These are phyloP conservation scores for Ilex paraguariensis DNA, from an alignment of 305 asterid genomes.

Conservation along the genomic window DNA sequence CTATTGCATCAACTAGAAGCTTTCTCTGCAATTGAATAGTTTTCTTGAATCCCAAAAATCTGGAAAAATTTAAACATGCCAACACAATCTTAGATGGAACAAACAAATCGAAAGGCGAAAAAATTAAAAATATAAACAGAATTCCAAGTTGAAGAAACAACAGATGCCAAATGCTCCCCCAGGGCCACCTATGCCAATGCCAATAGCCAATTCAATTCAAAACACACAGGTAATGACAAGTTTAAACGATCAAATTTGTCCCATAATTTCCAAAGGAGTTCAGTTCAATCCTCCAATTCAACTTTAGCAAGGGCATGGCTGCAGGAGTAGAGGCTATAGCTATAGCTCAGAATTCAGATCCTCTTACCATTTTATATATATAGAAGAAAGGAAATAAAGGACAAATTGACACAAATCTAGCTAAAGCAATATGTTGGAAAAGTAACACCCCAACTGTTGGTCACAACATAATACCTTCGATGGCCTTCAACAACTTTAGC, in stretches of 20 bases:
- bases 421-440: not conserved
- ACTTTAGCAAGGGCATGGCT: not conserved
- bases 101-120: no score
- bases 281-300: no score
- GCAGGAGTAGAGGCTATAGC: not conserved
- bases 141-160: no score
- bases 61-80: slow-evolving; percentile 12
- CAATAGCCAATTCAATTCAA: no score
- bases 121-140: not conserved
- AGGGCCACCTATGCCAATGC: no score
- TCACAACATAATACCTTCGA: slow-evolving; percentile 49
- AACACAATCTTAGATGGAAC: no score
- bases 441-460: not conserved
- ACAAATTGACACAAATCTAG: not conserved
- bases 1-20: slow-evolving; percentile 52
- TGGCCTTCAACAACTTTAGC: slow-evolving; percentile 95
- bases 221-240: not conserved
- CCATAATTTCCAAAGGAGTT: no score
- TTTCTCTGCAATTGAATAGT: slow-evolving; percentile 57
- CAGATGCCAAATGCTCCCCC: no score
- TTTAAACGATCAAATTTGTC: not conserved
- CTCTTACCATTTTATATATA: not conserved
- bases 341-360: not conserved
- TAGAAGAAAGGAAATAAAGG: not conserved
- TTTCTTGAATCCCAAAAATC: slow-evolving; percentile 66